Evolutionary conservation across 345 rosid genomes (phyloP).

Genomic region (Populus deltoides): DNA sequence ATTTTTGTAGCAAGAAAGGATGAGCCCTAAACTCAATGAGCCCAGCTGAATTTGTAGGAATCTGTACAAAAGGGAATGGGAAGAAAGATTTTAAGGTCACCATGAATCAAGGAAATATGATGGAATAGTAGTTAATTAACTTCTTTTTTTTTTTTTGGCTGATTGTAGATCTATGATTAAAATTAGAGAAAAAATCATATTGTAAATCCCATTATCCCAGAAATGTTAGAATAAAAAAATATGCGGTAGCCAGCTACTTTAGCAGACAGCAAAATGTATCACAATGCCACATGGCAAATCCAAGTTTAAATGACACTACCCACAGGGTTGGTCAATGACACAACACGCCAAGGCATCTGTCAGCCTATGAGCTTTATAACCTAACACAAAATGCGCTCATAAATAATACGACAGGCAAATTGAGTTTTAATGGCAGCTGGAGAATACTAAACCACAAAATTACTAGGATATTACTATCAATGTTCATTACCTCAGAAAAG

Average conservation of each 20-base stretch:
- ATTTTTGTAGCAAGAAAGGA: constrained; percentile 81
- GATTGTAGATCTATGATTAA: background rate
- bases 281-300: background rate
- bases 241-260: background rate
- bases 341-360: background rate
- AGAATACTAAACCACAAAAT: too few species aligned
- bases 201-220: background rate
- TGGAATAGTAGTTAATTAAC: background rate
- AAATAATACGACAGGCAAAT: background rate
- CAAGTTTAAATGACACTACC: background rate
- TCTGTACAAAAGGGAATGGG: constrained; percentile 34
- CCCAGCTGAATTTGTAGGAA: constrained; percentile 66
- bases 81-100: background rate
- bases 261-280: background rate
- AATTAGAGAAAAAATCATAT: background rate
- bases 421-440: background rate
- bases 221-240: background rate
- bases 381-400: background rate
- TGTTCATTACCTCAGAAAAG: too few species aligned
- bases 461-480: too few species aligned
- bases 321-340: too few species aligned
- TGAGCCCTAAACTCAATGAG: constrained; percentile 70
- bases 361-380: background rate
- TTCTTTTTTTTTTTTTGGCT: too few species aligned
- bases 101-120: background rate